Evolutionary conservation across 2,329 filamentous ascomycete genomes (phyloP).

Genomic region (Botrytis elliptica): DNA sequence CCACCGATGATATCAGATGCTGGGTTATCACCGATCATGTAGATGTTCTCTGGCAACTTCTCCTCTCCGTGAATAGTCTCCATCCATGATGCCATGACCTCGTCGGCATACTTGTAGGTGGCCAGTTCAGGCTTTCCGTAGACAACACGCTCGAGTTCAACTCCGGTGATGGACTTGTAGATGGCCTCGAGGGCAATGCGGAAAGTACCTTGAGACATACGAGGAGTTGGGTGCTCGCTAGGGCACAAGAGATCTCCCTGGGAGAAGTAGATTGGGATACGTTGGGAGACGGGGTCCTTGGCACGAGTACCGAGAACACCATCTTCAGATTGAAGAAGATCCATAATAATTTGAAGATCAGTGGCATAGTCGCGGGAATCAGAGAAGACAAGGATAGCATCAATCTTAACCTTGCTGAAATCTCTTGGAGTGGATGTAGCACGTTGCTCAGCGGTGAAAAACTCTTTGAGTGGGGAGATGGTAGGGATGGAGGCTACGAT

Average conservation of each 20-base stretch:
- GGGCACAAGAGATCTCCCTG: constrained; percentile 65
- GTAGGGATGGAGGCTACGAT: constrained; percentile 68
- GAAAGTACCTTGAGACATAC: constrained; percentile 75
- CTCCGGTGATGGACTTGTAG: constrained; percentile 68
- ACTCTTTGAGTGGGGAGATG: constrained; percentile 64
- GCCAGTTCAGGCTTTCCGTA: constrained; percentile 74
- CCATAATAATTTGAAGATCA: constrained; percentile 75
- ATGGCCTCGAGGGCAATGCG: constrained; percentile 71
- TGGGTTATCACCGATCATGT: constrained; percentile 77
- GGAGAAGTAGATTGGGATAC: constrained; percentile 74
- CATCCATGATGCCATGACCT: constrained; percentile 73
- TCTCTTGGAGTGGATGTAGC: constrained; percentile 58
- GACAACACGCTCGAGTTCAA: constrained; percentile 71
- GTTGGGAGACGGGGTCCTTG: constrained; percentile 62
- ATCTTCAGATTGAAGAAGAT: constrained; percentile 66
- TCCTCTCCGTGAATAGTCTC: constrained; percentile 68
- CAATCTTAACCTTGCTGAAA: constrained; percentile 69
- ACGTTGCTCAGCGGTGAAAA: constrained; percentile 67
- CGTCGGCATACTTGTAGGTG: constrained; percentile 77
- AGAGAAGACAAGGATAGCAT: constrained; percentile 73
- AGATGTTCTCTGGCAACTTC: constrained; percentile 54
- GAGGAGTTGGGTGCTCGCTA: constrained; percentile 62
- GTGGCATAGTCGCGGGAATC: constrained; percentile 73
- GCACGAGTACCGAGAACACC: constrained; percentile 64
- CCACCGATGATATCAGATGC: constrained; percentile 72